Base-by-base conservation (phyloP, 208 protist species). In the Wallacemonas collosoma region DNA sequence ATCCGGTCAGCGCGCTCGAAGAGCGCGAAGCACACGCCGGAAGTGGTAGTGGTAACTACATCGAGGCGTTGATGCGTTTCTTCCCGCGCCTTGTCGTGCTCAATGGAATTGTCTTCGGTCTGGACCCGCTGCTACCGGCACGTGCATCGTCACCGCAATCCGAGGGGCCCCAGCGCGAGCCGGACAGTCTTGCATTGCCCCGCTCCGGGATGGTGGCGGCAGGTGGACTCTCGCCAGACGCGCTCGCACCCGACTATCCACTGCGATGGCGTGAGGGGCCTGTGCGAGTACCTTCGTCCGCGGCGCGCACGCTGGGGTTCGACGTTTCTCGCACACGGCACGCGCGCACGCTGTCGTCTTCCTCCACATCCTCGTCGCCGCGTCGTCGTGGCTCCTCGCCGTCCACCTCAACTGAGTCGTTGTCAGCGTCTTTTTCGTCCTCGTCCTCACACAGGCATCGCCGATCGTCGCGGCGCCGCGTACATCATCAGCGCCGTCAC, bases 81-180 rank as follows among this genome's bases (percentile, higher is more conserved):
- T 86, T 89, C 39, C 73, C 76, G 9, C 63, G 60, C 40, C 71
- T 93, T 14, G 61, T 74, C 36, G 72, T 80, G n/a, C 76, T 93
- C 12, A 87, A 93, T 68, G 85, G 88, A 12, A 58, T 81, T 11
- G 64, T 81, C n/a, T 89, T 83, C 58, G 85, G 83, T 44, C 76
- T 81, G 3, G 79, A 93, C 68, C 85, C 82, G 3, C 73, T 84
- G 43, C 43, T 65, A 8, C 35, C 73, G 45, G 8, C 12, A 12
- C 45, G 45, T 50, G 45, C 45, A 12, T 12, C 45, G 45, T 50
- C 45, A 26, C 26, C 26, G 26, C 26, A 26, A 0, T 26, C 26
- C 26, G 26, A 26, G 26, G 26, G 26, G 26, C 26, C 26, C 26
- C 26, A 26, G 26, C 26, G 26, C 26, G 26, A 26, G 26, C 26